A percentile compares a stretch with the other conserved stretches of the same genome.
Conservation (phyloP, 768 basidiomycete genomes). For the Fomitopsis pulvina region DNA sequence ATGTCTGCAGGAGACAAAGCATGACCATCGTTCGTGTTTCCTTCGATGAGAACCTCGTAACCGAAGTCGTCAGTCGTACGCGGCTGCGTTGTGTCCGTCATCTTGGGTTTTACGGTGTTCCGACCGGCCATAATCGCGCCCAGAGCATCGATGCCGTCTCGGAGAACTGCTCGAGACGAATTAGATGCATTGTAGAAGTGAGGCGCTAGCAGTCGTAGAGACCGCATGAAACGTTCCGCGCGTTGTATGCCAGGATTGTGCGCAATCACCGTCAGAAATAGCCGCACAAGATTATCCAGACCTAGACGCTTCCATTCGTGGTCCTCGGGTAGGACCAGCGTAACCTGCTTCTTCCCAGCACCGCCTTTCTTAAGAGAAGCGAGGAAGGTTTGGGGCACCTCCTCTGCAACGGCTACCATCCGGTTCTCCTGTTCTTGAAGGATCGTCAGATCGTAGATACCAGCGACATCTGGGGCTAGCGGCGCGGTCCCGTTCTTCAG, state of each 20-base stretch:
- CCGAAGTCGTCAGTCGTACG: conserved; percentile 23
- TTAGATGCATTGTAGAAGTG: conserved; percentile 51
- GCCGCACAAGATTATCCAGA: conserved; percentile 59
- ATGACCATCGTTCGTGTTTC: conserved; percentile 5
- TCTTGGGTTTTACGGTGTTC: conserved; percentile 37
- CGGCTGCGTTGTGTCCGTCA: conserved; percentile 25
- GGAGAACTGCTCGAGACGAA: conserved; percentile 46
- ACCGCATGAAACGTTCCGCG: conserved; percentile 61
- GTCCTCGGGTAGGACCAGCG: conserved; percentile 39
- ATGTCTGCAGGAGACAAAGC: conserved; percentile 48
- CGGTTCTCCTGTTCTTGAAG: conserved; percentile 65
- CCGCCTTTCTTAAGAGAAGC: conserved; percentile 39
- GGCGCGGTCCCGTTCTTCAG: conserved; percentile 38
- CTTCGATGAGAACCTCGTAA: conserved; percentile 13
- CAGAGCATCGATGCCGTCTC: conserved; percentile 66
- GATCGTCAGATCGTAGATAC: conserved; percentile 58
- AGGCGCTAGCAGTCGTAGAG: conserved; percentile 52
- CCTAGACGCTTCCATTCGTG: conserved; percentile 51
- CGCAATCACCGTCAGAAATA: conserved; percentile 76
- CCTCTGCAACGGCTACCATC: conserved; percentile 62
- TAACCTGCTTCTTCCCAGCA: conserved; percentile 30
- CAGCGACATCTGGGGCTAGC: conserved; percentile 44
- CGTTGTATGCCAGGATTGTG: conserved; percentile 62
- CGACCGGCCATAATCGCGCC: conserved; percentile 46
- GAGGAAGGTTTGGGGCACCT: conserved; percentile 66